A percentile compares a stretch with the other conserved stretches of the same genome.
Conservation (phyloP, 139 green algal genomes). For the Yamagishiella unicocca region DNA sequence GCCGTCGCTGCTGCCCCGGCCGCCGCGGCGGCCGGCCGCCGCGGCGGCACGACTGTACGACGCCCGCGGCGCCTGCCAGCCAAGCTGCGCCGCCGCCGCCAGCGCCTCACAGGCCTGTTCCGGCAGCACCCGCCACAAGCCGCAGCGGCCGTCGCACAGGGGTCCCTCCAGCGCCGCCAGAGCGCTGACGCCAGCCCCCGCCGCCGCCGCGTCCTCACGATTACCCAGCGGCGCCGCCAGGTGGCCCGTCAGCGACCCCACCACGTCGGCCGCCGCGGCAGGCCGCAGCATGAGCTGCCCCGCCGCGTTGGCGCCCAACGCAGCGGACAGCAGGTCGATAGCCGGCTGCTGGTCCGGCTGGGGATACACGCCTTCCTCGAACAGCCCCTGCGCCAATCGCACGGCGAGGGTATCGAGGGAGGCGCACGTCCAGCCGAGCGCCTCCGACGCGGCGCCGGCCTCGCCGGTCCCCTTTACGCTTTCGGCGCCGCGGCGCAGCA, state of each 20-base stretch:
- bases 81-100: conserved; percentile 17
- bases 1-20: background rate
- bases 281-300: conserved; percentile 7
- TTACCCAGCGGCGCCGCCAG: background rate
- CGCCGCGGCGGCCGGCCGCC: too few relatives aligned
- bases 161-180: background rate
- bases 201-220: background rate
- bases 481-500: background rate
- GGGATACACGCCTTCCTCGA: background rate
- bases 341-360: background rate
- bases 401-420: conserved; percentile 14
- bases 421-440: background rate
- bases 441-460: background rate
- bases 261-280: background rate
- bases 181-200: background rate
- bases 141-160: background rate
- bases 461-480: background rate
- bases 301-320: conserved; percentile 36
- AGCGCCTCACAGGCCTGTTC: background rate
- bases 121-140: background rate
- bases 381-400: background rate
- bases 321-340: conserved; percentile 22
- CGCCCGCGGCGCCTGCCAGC: conserved; percentile 23
- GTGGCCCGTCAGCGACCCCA: background rate
- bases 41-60: too few relatives aligned